Evolutionary conservation across 371 early-diverging fungal species (phyloP).

Genomic region (Rhizopus delemar): DNA sequence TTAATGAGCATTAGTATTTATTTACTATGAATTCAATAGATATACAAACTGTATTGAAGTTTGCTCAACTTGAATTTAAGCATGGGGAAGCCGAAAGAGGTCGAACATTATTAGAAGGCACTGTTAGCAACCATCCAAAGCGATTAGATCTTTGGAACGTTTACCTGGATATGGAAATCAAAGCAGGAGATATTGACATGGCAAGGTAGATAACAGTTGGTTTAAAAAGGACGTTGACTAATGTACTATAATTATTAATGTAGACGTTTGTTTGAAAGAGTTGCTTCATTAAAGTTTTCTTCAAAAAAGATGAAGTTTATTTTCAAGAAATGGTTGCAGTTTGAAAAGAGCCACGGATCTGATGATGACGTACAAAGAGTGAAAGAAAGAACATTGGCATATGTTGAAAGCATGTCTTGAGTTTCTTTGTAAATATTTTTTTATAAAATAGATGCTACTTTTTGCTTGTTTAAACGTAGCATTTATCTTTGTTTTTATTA

Average conservation of each 20-base stretch:
- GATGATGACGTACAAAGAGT: conserved; percentile 82
- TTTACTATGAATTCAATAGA: conserved; percentile 21
- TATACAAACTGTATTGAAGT: conserved; percentile 82
- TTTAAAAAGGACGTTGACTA: neutral
- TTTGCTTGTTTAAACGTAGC: neutral
- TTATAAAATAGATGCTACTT: too few species aligned
- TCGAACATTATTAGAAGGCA: conserved; percentile 93
- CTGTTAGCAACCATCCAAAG: conserved; percentile 90
- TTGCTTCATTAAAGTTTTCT: conserved; percentile 83
- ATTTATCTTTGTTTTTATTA: neutral
- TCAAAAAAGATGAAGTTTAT: conserved; percentile 97
- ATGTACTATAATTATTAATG: conserved; percentile 4
- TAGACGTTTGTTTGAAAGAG: conserved; percentile 89
- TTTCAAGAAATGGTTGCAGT: conserved; percentile 95
- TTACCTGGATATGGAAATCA: conserved; percentile 93
- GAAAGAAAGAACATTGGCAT: conserved; percentile 81
- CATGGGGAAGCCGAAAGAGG: conserved; percentile 93
- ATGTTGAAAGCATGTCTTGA: conserved; percentile 68
- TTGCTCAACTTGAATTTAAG: conserved; percentile 94
- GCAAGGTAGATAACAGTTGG: conserved; percentile 54
- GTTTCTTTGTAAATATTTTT: conserved; percentile 7
- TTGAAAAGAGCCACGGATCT: conserved; percentile 85
- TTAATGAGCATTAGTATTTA: neutral
- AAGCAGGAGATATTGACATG: conserved; percentile 65
- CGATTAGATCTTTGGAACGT: conserved; percentile 93